Conservation (phyloP, 1,139 yeast genomes). For the Suzukiozyma palmioleophila region DNA sequence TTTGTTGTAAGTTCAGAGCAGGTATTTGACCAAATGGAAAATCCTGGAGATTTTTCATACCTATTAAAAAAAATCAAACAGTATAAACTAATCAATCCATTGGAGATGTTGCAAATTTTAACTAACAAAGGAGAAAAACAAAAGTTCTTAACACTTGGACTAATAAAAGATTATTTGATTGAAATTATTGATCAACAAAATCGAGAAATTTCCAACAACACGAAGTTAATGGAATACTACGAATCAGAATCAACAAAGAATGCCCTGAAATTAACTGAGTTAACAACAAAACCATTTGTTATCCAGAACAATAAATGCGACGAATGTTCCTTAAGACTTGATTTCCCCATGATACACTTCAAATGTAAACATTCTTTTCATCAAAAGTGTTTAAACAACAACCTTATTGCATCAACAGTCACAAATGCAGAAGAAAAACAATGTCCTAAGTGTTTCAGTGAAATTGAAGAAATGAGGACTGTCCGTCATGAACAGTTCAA, state of each 20-base stretch:
- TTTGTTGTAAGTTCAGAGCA: slow-evolving; percentile 58
- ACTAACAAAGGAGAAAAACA: slow-evolving; percentile 34
- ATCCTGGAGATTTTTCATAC: slow-evolving; percentile 38
- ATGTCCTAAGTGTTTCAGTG: slow-evolving; percentile 75
- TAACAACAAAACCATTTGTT: slow-evolving; percentile 52
- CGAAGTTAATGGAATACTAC: slow-evolving; percentile 64
- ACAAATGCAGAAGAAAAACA: slow-evolving; percentile 20
- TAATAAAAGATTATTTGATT: slow-evolving; percentile 65
- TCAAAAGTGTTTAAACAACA: slow-evolving; percentile 67
- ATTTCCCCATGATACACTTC: slow-evolving; percentile 80
- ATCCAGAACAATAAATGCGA: slow-evolving; percentile 71
- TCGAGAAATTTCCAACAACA: slow-evolving; percentile 65
- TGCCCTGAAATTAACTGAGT: slow-evolving; percentile 47
- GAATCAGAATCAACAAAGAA: slow-evolving; percentile 60
- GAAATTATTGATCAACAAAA: slow-evolving; percentile 58
- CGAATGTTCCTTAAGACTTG: slow-evolving; percentile 64
- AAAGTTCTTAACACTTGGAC: slow-evolving; percentile 61
- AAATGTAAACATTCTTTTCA: slow-evolving; percentile 87
- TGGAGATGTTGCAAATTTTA: slow-evolving; percentile 70
- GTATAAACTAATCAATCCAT: slow-evolving; percentile 59
- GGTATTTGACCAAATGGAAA: slow-evolving; percentile 51
- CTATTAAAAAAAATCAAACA: slow-evolving; percentile 53
- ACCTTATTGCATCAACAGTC: slow-evolving; percentile 20
- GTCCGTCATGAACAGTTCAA: slow-evolving; percentile 58
- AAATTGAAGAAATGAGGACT: slow-evolving; percentile 61